Evolutionary conservation across 2,329 filamentous ascomycete species (phyloP), one percentile per base, ranked within the genome.

Genomic region (Niveomyces coronatus): DNA sequence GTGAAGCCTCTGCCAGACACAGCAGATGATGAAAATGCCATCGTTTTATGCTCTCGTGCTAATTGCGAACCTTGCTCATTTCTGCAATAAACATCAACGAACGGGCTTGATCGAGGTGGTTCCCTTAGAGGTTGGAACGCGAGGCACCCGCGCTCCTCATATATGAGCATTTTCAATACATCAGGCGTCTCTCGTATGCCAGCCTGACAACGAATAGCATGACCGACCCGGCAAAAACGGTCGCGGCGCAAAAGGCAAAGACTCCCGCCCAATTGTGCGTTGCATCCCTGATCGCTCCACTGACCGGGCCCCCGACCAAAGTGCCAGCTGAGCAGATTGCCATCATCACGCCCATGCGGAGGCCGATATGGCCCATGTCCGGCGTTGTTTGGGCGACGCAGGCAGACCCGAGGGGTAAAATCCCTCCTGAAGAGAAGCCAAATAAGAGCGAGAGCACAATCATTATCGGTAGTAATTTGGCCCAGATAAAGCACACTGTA

Each of bases 271-370:
- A 39, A 4, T 22, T 5, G 14, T 13, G 1, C 5, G 37, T 39
- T 18, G 24, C 24, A 9, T 47, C 45, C 14, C 46, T 40, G 27
- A 53, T 42, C 14, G 38, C 37, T 1, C 48, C 50, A 13, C 45
- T 44, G 26, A 52, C 34, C 1, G 53, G 52, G 3, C 48, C 50
- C 2, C 48, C 49, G 1, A 44, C 45, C 5, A 56, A 42, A 11
- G 48, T 47, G 17, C 51, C 51, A 3, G 51, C 26, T 0, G 53
- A 52, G 31, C 49, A 50, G 19, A 55, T 31, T 9, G 50, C 51
- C 53, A 58, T 58, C 53, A 54, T 53, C 35, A 47, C 39, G n/a
- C 54, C 53, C 9, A 55, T 52, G 7, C 53, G 51, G 10, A 56
- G 44, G 9, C 56, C 55, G 13, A 56, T 50, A 33, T 49, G 43